A percentile compares a stretch with the other conserved stretches of the same genome.
These are phyloP conservation scores for Diutina ranongensis DNA, from an alignment of 1,139 yeast genomes.

Conservation along the genomic window DNA sequence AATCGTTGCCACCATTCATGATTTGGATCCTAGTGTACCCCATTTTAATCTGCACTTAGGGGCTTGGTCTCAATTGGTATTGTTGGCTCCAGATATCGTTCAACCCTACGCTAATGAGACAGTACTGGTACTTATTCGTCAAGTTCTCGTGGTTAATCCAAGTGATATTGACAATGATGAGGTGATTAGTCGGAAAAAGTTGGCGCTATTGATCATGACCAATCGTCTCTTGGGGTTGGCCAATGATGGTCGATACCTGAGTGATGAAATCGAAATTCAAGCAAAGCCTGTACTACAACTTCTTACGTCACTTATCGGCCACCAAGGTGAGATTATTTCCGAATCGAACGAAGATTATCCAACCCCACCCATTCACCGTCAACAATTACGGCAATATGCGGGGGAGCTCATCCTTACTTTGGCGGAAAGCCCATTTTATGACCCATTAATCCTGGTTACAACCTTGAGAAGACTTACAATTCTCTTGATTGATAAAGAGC, in stretches of 20 bases:
- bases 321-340: constrained; percentile 72
- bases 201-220: background rate
- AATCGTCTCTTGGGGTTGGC: constrained; percentile 3
- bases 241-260: background rate
- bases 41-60: background rate
- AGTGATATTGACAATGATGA: background rate
- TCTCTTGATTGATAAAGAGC: constrained; percentile 51
- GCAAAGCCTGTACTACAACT: constrained; percentile 55
- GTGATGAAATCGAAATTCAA: constrained; percentile 9
- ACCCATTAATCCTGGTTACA: constrained; percentile 38
- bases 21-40: background rate
- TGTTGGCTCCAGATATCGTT: background rate
- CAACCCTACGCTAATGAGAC: background rate
- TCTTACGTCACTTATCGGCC: constrained; percentile 53
- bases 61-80: background rate
- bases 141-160: background rate
- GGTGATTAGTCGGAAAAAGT: background rate
- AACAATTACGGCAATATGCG: constrained; percentile 55
- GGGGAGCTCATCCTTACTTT: constrained; percentile 57
- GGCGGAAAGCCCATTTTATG: constrained; percentile 44
- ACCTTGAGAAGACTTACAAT: constrained; percentile 43
- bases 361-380: constrained; percentile 56
- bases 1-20: background rate
- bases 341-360: constrained; percentile 33
- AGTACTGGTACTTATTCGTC: background rate